Base-by-base conservation (phyloP, 1,139 yeast species). In the Yamadazyma diddensiae region DNA sequence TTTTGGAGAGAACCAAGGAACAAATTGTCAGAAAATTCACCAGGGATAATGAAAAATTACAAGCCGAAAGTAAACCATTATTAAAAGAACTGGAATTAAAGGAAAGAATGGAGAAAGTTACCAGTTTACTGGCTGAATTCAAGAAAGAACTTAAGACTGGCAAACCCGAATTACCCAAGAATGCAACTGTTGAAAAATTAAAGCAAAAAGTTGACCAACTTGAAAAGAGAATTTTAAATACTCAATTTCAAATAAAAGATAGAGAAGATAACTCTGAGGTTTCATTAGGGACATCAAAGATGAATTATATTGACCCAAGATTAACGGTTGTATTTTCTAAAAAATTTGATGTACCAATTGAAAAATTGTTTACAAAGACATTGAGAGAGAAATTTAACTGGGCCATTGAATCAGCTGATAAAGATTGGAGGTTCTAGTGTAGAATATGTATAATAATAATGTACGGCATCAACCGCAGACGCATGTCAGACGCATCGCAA, bases 271-370 rank as follows among this genome's bases (percentile, higher is more conserved):
- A 90, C 54, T 86, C 96, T 1, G 87, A 86, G 45, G 97, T 92
- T 18, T 90, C 97, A 0, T 69, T 90, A 47, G 90, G 95, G 28
- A 90, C 98, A 0, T 85, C 95, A 23, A 90, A 90, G 64, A 79
- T 86, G 73, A 90, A 90, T 58, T 90, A 90, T 67, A 90, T 90
- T 41, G 98, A 92, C 58, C 98, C 98, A 16, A 71, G 98, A 47
- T 67, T 92, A 47, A 81, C 95, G 0, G 97, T 86, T 29, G 80
- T 86, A 73, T 92, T 88, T 58, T 77, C 95, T 31, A 88, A 88
- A 59, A 85, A 80, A 59, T 87, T 68, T 53, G 70, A 77, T 37
- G 97, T 92, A 16, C 97, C 97, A 9, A 82, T 92, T 39, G 97
- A 90, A 57, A 88, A 86, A 59, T 70, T 92, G 34, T 88, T 92